These are phyloP conservation scores for Calocybe cyanea DNA, from an alignment of 768 basidiomycete genomes.

Conservation along the genomic window DNA sequence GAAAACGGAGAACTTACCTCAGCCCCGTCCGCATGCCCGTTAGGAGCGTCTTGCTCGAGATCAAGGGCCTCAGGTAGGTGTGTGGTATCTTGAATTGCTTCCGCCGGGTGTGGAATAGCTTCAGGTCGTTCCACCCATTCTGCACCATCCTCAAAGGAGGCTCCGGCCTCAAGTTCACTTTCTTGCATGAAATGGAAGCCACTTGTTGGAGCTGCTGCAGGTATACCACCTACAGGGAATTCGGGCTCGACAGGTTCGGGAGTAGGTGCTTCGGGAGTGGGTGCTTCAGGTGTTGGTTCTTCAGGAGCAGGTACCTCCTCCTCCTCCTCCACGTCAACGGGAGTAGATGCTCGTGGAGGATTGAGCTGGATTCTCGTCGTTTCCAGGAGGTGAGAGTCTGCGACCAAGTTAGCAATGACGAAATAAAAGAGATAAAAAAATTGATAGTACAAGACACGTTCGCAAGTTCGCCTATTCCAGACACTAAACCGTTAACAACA, in stretches of 20 bases:
- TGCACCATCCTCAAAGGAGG: conserved; percentile 45
- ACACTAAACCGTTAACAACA: conserved; percentile 52
- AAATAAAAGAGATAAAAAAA: conserved; percentile 5
- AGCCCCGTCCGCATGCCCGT: conserved; percentile 14
- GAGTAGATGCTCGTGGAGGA: conserved; percentile 34
- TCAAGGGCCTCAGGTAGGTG: conserved; percentile 10
- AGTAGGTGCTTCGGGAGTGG: conserved; percentile 17
- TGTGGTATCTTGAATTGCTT: conserved; percentile 17
- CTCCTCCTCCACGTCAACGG: conserved; percentile 25
- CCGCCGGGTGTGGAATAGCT: conserved; percentile 23
- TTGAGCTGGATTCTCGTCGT: conserved; percentile 52
- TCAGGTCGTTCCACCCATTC: conserved; percentile 57
- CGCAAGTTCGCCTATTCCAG: conserved; percentile 54
- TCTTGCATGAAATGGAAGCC: conserved; percentile 81
- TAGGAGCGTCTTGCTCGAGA: conserved; percentile 13
- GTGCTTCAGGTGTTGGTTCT: conserved; percentile 14
- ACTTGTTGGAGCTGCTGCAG: conserved; percentile 37
- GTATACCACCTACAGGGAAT: conserved; percentile 36
- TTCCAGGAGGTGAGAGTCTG: conserved; percentile 61
- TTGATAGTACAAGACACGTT: conserved; percentile 58
- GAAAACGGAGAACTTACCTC: conserved; percentile 8
- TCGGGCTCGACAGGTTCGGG: conserved; percentile 26
- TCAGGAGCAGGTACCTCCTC: conserved; percentile 22
- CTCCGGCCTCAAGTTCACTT: conserved; percentile 63
- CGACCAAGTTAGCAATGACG: conserved; percentile 10